These are phyloP conservation scores for Moniliella sp. DNA, from an alignment of 1,284 basidiomycete genomes.

Conservation along the genomic window DNA sequence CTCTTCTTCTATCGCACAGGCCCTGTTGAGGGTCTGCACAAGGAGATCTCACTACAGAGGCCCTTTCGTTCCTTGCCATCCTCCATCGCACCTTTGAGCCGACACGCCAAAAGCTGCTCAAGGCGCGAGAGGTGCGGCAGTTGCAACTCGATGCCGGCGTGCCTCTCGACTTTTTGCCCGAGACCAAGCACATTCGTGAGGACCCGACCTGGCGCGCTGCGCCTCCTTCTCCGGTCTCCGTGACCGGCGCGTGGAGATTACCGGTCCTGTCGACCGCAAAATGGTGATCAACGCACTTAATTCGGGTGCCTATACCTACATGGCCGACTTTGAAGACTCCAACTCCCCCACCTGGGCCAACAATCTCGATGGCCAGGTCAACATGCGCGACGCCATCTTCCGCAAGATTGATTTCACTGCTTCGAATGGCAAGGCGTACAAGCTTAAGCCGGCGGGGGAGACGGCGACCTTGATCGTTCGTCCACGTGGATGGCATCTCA, in stretches of 20 bases:
- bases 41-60: constrained; percentile 60
- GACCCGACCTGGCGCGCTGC: constrained; percentile 83
- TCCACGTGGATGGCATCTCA: constrained; percentile 80
- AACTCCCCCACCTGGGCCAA: constrained; percentile 83
- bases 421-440: constrained; percentile 63
- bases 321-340: constrained; percentile 43
- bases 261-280: constrained; percentile 53
- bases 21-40: constrained; percentile 33
- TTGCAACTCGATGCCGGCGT: constrained; percentile 34
- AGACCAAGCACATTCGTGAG: constrained; percentile 70
- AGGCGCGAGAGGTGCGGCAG: constrained; percentile 40
- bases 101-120: constrained; percentile 41
- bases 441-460: constrained; percentile 64
- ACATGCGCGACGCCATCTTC: constrained; percentile 65
- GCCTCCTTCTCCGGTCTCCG: constrained; percentile 42
- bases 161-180: constrained; percentile 62
- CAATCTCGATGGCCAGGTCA: constrained; percentile 79
- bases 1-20: constrained; percentile 5
- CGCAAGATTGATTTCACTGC: constrained; percentile 75
- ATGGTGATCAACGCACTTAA: constrained; percentile 81
- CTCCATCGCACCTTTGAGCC: constrained; percentile 80
- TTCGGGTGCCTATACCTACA: constrained; percentile 42
- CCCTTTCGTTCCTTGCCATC: constrained; percentile 66
- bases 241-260: constrained; percentile 66
- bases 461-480: constrained; percentile 29